Conservation (phyloP, 768 basidiomycete genomes). For the Suillus variegatus region DNA sequence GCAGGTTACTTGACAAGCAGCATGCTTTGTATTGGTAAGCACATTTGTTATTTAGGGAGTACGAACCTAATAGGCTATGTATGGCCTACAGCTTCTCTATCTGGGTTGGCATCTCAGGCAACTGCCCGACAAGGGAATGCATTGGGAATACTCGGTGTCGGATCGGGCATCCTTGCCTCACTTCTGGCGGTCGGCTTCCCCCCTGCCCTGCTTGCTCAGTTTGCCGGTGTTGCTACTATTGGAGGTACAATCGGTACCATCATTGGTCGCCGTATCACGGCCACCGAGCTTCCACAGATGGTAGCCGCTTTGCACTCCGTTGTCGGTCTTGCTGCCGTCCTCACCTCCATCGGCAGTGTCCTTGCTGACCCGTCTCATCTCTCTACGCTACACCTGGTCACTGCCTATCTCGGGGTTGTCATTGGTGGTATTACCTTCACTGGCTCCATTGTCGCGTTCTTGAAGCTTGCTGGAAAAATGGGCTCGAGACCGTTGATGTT, state of each 20-base stretch:
- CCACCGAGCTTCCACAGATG: slow-evolving; percentile 87
- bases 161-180: slow-evolving; percentile 79
- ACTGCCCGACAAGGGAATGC: slow-evolving; percentile 89
- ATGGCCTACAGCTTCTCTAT: slow-evolving; percentile 61
- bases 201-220: slow-evolving; percentile 72
- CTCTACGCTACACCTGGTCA: slow-evolving; percentile 73
- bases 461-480: slow-evolving; percentile 85
- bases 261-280: slow-evolving; percentile 81
- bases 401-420: slow-evolving; percentile 83
- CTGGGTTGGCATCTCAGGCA: slow-evolving; percentile 74
- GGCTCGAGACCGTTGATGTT: slow-evolving; percentile 70
- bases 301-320: slow-evolving; percentile 84
- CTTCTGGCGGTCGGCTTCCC: slow-evolving; percentile 83
- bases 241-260: slow-evolving; percentile 70
- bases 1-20: slow-evolving; percentile 87
- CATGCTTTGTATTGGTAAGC: slow-evolving; percentile 78
- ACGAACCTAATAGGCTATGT: background rate
- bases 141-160: slow-evolving; percentile 85
- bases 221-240: slow-evolving; percentile 73
- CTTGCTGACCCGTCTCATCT: slow-evolving; percentile 69
- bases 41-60: background rate
- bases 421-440: slow-evolving; percentile 92
- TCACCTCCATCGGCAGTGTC: slow-evolving; percentile 84
- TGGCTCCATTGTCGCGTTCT: slow-evolving; percentile 85
- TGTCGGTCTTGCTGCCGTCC: slow-evolving; percentile 85